A percentile compares a stretch with the other conserved stretches of the same genome.
Conservation (phyloP, 768 basidiomycete genomes). For the Mycena venus region DNA sequence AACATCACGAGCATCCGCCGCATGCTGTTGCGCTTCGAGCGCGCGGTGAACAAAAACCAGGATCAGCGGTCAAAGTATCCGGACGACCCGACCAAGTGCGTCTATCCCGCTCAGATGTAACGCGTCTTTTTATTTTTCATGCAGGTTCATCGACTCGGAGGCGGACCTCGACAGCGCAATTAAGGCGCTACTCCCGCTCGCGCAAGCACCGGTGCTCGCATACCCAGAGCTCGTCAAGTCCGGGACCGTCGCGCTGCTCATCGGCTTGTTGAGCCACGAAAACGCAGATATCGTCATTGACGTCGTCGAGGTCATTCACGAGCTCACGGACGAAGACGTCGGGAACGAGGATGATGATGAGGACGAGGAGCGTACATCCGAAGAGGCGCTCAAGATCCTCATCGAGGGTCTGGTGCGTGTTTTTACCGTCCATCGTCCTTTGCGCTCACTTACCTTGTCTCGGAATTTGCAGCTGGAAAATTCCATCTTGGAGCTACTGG, state of each 20-base stretch:
- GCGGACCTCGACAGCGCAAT: conserved; percentile 92
- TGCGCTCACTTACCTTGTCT: conserved; percentile 13
- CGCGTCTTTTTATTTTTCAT: conserved; percentile 10
- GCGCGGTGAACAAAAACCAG: conserved; percentile 94
- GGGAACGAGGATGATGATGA: conserved; percentile 81
- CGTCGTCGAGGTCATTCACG: conserved; percentile 91
- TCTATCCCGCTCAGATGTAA: neutral
- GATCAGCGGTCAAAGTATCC: conserved; percentile 97
- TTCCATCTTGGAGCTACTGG: conserved; percentile 88
- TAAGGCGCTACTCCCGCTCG: conserved; percentile 89
- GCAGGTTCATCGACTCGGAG: conserved; percentile 98
- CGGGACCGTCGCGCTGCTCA: conserved; percentile 75
- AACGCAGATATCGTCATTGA: conserved; percentile 98
- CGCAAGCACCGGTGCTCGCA: conserved; percentile 84
- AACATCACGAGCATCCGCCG: conserved; percentile 80
- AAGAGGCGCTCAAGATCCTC: conserved; percentile 79
- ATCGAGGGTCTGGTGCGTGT: conserved; percentile 80
- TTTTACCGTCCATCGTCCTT: neutral
- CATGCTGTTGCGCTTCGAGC: conserved; percentile 85
- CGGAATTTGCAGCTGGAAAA: conserved; percentile 77
- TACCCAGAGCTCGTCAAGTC: conserved; percentile 92
- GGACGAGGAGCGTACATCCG: conserved; percentile 69
- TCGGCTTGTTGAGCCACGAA: conserved; percentile 93
- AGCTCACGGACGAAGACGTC: conserved; percentile 97
- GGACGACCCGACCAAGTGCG: conserved; percentile 89